A percentile compares a stretch with the other conserved stretches of the same genome.
Evolutionary conservation across 495 filamentous ascomycete genomes (phyloP).

Genomic region (Lepidopterella palustris): DNA sequence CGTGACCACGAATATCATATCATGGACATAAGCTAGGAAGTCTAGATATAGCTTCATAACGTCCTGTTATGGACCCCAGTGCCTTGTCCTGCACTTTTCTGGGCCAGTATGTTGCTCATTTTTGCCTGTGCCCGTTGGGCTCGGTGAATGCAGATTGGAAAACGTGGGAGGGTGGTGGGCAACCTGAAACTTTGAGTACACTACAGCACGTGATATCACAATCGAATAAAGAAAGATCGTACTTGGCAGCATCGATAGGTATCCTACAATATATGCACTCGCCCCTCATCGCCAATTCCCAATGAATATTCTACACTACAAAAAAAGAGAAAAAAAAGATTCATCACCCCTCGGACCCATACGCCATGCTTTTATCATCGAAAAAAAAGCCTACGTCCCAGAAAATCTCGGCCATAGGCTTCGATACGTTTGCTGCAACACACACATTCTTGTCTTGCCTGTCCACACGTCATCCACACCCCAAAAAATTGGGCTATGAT

Average conservation of each 20-base stretch:
- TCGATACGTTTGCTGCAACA: background rate
- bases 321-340: background rate
- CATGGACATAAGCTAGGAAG: too few species aligned
- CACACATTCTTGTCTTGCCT: too few species aligned
- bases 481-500: background rate
- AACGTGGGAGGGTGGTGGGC: too few species aligned
- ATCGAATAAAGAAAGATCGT: background rate
- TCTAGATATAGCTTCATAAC: too few species aligned
- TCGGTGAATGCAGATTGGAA: too few species aligned
- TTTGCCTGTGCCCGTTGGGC: too few species aligned
- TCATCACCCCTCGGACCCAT: background rate
- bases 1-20: too few species aligned
- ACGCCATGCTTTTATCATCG: conserved; percentile 1
- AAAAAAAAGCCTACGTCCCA: background rate
- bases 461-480: background rate
- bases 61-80: too few species aligned
- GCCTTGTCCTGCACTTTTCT: too few species aligned
- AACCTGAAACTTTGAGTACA: background rate
- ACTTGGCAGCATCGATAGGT: conserved; percentile 1
- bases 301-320: conserved; percentile 1
- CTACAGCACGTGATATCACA: background rate
- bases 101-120: too few species aligned
- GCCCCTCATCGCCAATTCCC: background rate
- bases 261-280: conserved; percentile 5
- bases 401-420: background rate